Conservation (phyloP, 1,284 basidiomycete species). For the Pseudozyma sp. region DNA sequence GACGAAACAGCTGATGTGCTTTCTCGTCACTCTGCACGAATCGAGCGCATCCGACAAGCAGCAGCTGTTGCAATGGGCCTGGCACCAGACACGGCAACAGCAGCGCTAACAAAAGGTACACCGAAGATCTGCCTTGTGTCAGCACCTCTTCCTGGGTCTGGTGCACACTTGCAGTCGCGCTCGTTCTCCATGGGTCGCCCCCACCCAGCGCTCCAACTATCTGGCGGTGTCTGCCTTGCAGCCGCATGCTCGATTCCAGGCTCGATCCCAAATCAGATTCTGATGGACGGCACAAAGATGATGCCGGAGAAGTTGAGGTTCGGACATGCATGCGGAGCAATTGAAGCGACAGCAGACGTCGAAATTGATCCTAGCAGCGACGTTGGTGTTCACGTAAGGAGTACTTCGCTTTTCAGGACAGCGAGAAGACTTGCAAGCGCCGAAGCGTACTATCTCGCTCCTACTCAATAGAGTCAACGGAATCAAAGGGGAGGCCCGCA, state of each 20-base stretch:
- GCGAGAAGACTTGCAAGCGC: slow-evolving; percentile 12
- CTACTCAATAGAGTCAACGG: slow-evolving; percentile 1
- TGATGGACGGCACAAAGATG: slow-evolving; percentile 7
- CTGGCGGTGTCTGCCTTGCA: slow-evolving; percentile 19
- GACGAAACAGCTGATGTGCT: no score
- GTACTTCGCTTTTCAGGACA: slow-evolving; percentile 22
- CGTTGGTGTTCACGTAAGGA: slow-evolving; percentile 19
- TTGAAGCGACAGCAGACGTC: slow-evolving; percentile 25
- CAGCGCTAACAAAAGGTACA: no score
- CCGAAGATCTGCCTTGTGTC: background rate
- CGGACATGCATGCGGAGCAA: slow-evolving; percentile 15
- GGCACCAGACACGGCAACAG: no score
- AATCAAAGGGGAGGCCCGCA: no score
- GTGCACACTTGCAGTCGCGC: slow-evolving; percentile 9
- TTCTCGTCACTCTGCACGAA: no score
- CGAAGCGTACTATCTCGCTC: slow-evolving; percentile 18
- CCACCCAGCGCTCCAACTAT: slow-evolving; percentile 21
- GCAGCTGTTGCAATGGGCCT: no score
- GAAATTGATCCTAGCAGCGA: slow-evolving; percentile 12
- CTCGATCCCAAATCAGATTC: slow-evolving; percentile 19
- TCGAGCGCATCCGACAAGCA: no score
- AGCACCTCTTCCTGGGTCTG: background rate
- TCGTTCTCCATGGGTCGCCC: slow-evolving; percentile 21
- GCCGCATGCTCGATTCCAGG: slow-evolving; percentile 21
- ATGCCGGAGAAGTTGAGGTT: slow-evolving; percentile 20